These are phyloP conservation scores for Solanum infundibuliforme DNA, from an alignment of 257 asterid genomes.

Conservation along the genomic window DNA sequence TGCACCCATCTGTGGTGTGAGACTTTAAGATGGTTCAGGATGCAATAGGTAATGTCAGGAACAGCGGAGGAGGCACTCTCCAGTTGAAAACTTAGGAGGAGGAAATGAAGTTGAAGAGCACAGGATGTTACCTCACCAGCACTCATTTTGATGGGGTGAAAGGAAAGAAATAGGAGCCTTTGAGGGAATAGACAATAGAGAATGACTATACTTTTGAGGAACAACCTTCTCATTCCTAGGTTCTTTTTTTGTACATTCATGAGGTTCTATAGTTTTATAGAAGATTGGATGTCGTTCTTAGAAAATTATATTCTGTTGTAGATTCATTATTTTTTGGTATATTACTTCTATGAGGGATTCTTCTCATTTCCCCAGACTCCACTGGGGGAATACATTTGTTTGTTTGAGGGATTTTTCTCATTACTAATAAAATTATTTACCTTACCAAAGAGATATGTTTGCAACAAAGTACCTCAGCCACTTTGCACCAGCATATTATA, in stretches of 20 bases:
- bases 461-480: background rate
- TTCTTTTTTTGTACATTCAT: background rate
- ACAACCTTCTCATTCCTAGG: background rate
- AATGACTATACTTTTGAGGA: background rate
- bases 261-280: background rate
- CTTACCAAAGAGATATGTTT: background rate
- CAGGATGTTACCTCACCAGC: background rate
- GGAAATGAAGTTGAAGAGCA: background rate
- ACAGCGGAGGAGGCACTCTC: background rate
- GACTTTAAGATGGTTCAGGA: background rate
- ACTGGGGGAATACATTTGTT: background rate
- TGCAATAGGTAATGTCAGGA: background rate
- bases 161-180: background rate
- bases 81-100: background rate
- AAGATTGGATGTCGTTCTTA: background rate
- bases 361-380: background rate
- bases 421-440: background rate
- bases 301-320: background rate
- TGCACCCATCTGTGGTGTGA: background rate
- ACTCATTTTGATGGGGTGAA: background rate
- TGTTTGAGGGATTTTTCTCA: background rate
- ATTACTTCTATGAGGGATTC: background rate
- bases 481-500: background rate
- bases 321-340: background rate
- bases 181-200: background rate